Evolutionary conservation across 306 rosid species (phyloP).

Genomic region (Castanospermum australe): DNA sequence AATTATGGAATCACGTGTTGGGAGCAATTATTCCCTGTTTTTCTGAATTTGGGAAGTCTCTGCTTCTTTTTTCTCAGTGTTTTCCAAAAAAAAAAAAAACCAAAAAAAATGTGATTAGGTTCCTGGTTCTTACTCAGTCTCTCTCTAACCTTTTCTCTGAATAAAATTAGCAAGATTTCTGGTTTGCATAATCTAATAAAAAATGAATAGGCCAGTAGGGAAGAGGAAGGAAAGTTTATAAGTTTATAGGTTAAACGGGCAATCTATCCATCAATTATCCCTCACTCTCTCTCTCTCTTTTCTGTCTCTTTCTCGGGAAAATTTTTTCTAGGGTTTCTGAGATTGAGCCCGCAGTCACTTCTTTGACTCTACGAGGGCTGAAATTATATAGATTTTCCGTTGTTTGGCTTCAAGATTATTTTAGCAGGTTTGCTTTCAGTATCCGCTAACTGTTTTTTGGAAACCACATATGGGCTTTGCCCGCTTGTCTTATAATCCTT

Average conservation of each 20-base stretch:
- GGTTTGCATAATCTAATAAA: not conserved
- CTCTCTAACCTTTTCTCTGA: slow-evolving; percentile 12
- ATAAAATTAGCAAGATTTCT: slow-evolving; percentile 32
- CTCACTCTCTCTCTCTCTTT: too few relatives aligned
- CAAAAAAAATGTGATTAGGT: slow-evolving; percentile 43
- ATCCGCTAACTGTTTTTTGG: slow-evolving; percentile 32
- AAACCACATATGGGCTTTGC: not conserved
- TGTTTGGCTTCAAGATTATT: not conserved
- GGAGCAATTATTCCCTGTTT: slow-evolving; percentile 45
- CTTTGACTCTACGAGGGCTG: not conserved
- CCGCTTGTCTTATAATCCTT: not conserved
- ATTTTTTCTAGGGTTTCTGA: slow-evolving; percentile 41
- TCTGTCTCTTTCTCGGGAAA: not conserved
- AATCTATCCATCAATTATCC: slow-evolving; percentile 20
- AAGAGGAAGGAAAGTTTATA: not conserved
- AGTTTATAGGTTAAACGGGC: not conserved
- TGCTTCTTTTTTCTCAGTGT: slow-evolving; percentile 20
- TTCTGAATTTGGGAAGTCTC: slow-evolving; percentile 52
- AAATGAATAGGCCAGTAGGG: not conserved
- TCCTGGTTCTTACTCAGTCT: slow-evolving; percentile 28
- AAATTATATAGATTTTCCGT: slow-evolving; percentile 16
- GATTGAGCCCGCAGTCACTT: not conserved
- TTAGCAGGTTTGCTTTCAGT: slow-evolving; percentile 27
- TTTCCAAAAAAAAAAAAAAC: slow-evolving; percentile 69
- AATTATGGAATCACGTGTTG: slow-evolving; percentile 44